Base-by-base conservation (phyloP, 2,329 filamentous ascomycete species). In the Gaeumannomyces sp. region DNA sequence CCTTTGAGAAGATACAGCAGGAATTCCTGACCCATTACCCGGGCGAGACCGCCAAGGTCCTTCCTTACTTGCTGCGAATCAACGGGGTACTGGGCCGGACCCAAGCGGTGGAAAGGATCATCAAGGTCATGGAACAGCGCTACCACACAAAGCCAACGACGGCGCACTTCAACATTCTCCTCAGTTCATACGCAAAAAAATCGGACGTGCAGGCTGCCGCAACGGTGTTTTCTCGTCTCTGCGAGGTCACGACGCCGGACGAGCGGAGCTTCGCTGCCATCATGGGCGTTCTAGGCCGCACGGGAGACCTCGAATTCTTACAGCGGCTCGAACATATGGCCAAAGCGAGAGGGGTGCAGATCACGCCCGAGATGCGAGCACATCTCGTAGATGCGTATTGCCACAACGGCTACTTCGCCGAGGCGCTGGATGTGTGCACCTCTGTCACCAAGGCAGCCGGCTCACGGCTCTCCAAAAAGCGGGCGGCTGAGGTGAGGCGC, bases 261-360 rank as follows among this genome's bases (percentile, higher is more conserved):
- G 71, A 77, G 0, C 82, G 85, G 70, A 90, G 88, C 0, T 92
- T 92, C 70, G 86, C 84, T 3, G 89, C 88, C 6, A 77, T 96
- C 67, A 90, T 97, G 84, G 83, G 85, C 29, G 81, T 96, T 70
- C 85, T 86, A 62, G 88, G 88, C 22, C 81, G 81, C 19, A 83
- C 86, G 69, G 93, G 93, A 28, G 93, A 97, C 72, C 76, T 93
- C 1, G 84, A 89, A 28, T 84, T 84, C 63, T 87, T 90, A 1
- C 79, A 89, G 29, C 81, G 87, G 28, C 75, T 96, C 22, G 86
- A 90, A 69, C 80, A 82, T 35, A 79, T 85, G 65, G 89, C 90
- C 19, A 83, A 86, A 66, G 72, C 82, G n/a, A 72, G 78, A 3
- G 72, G 76, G 0, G 73, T 91, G 29, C 69, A 75, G 22, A 79